Evolutionary conservation across 257 asterid genomes (phyloP).

Genomic region (Nicotiana attenuata): DNA sequence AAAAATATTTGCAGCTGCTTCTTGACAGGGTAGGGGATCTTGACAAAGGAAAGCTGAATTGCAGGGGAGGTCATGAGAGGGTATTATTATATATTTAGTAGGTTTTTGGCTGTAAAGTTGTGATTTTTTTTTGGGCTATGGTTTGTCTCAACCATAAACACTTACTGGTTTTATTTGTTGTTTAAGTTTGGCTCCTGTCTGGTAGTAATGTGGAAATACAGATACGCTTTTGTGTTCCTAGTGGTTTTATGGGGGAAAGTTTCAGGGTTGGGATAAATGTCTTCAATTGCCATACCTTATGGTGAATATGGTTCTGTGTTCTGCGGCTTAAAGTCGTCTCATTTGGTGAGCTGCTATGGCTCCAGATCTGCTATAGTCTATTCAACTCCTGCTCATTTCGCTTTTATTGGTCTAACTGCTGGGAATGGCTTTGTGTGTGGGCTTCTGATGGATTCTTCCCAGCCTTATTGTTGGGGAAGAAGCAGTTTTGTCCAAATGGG

Average conservation of each 20-base stretch:
- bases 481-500: slow-evolving; percentile 62
- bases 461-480: slow-evolving; percentile 89
- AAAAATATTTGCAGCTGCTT: neutral
- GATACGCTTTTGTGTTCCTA: slow-evolving; percentile 21
- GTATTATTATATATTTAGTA: neutral
- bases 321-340: slow-evolving; percentile 77
- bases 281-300: slow-evolving; percentile 78
- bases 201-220: neutral
- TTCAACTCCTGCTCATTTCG: slow-evolving; percentile 47
- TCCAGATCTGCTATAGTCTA: slow-evolving; percentile 54
- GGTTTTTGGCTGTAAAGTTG: neutral
- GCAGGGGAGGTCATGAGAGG: neutral
- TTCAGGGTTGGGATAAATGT: slow-evolving; percentile 78
- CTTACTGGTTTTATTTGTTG: neutral
- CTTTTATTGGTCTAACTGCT: slow-evolving; percentile 65
- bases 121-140: neutral
- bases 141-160: neutral
- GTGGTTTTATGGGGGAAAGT: slow-evolving; percentile 36
- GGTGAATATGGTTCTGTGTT: slow-evolving; percentile 82
- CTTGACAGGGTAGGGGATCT: neutral
- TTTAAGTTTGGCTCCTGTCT: slow-evolving; percentile 10
- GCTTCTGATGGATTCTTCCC: slow-evolving; percentile 42
- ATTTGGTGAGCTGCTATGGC: slow-evolving; percentile 64
- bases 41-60: neutral
- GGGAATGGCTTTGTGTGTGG: slow-evolving; percentile 89